Base-by-base conservation (phyloP, 495 filamentous ascomycete genomes). In the Parachaetomium inaequale region DNA sequence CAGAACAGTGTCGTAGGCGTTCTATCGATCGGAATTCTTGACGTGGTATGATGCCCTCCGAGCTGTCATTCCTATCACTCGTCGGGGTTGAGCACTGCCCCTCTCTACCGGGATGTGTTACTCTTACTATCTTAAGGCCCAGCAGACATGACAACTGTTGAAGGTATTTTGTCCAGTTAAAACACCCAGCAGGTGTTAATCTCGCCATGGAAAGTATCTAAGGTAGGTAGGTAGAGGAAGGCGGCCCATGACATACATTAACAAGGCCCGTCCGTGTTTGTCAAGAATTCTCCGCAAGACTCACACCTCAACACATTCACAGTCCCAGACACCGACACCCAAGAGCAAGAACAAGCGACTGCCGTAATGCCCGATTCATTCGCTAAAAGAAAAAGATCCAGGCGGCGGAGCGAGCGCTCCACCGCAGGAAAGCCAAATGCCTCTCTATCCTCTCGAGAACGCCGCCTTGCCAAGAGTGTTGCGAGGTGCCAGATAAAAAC, bases 381-480 rank as follows among this genome's bases (percentile, higher is more conserved):
- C 56, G 49, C 58, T 64, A 65, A 49, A 15, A 14, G 29, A 59
- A 50, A 49, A 26, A 61, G 34, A 36, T 47, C 54, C 58, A 55
- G 43, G 21, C 51, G 52, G 50, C 51, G 59, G 40, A 54, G 40
- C 34, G 63, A 55, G 19, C 32, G n/a, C 58, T 56, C 62, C 36
- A 25, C 49, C 32, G 19, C 50, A 42, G 61, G 53, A 61, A 56
- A 57, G 34, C 58, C 61, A 63, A 59, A 69, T 69, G 67, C 63
- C 66, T 65, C 66, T 67, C 66, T 69, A 71, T 69, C 66, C 69
- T 67, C 66, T 67, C 58, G 40, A 62, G 56, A 70, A 71, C 66
- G 68, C 68, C 67, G 59, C 31, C 49, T 52, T 58, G 50, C 65
- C 58, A 34, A 52, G 36, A 65, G 65, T 43, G 36, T 21, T 62